Evolutionary conservation across 768 basidiomycete genomes (phyloP).

Genomic region (Tulasnella sp.): DNA sequence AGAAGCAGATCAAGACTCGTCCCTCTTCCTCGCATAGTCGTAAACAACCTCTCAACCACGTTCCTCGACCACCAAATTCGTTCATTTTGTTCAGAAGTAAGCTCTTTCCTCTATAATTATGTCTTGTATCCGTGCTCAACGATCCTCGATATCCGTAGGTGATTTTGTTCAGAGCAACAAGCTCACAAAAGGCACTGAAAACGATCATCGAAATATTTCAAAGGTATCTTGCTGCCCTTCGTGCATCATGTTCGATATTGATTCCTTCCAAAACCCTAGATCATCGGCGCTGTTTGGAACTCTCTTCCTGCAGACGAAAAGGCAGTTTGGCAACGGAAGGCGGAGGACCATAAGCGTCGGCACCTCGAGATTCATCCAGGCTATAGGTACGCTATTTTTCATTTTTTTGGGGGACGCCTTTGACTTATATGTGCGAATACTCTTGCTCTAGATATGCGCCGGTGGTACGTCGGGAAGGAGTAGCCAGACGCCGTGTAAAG

Average conservation of each 20-base stretch:
- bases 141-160: background rate
- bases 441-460: background rate
- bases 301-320: slow-evolving; percentile 7
- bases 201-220: slow-evolving; percentile 14
- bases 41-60: slow-evolving; percentile 13
- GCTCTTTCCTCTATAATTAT: background rate
- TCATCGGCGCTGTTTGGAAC: slow-evolving; percentile 14
- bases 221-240: slow-evolving; percentile 3
- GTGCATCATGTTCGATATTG: background rate
- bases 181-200: slow-evolving; percentile 9
- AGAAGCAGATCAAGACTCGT: no score
- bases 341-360: background rate
- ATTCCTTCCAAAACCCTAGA: slow-evolving; percentile 8
- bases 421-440: background rate
- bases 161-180: slow-evolving; percentile 6
- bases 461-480: background rate
- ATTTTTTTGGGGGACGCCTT: background rate
- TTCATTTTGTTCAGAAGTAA: slow-evolving; percentile 17
- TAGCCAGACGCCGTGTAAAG: slow-evolving; percentile 2
- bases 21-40: slow-evolving; percentile 8
- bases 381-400: slow-evolving; percentile 12
- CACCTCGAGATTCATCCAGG: slow-evolving; percentile 13
- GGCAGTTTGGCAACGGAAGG: slow-evolving; percentile 8
- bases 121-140: background rate
- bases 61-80: slow-evolving; percentile 16